A percentile compares a stretch with the other conserved stretches of the same genome.
phyloP scores from a whole-genome alignment of 2,329 filamentous ascomycete genomes.

The Cercospora sp. region DNA sequence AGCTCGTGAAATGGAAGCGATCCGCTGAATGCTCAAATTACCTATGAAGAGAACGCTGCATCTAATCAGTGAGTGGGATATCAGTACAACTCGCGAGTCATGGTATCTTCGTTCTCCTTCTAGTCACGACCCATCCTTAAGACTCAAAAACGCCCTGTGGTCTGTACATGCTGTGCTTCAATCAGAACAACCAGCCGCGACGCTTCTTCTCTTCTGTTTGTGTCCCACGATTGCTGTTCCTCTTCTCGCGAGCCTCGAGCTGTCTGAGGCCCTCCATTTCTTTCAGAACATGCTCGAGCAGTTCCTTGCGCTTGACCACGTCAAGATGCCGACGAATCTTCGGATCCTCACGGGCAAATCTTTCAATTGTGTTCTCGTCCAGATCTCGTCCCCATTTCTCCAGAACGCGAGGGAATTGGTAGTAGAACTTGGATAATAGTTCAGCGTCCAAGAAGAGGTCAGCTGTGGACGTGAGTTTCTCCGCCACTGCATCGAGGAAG shows the following conservation, averaged over 20 bases:
- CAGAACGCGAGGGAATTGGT: conserved; percentile 89
- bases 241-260: conserved; percentile 73
- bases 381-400: conserved; percentile 77
- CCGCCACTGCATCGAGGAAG: conserved; percentile 95
- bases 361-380: conserved; percentile 73
- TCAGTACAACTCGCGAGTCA: conserved; percentile 3
- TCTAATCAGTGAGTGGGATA: background rate
- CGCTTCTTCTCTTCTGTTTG: conserved; percentile 37
- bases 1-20: background rate
- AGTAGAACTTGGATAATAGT: conserved; percentile 94
- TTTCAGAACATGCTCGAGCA: conserved; percentile 86
- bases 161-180: conserved; percentile 4
- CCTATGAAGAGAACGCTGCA: background rate
- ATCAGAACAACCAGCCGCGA: conserved; percentile 40
- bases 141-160: conserved; percentile 10
- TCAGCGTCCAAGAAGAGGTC: conserved; percentile 98
- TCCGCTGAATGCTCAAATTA: background rate
- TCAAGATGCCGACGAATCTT: conserved; percentile 88
- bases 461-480: conserved; percentile 90
- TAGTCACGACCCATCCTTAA: background rate
- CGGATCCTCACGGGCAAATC: conserved; percentile 89
- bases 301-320: conserved; percentile 85
- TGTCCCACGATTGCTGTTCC: conserved; percentile 46
- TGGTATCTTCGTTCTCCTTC: conserved; percentile 5
- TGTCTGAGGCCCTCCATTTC: conserved; percentile 93